Base-by-base conservation (phyloP, 2,329 filamentous ascomycete genomes). In the Xylariomycetidae sp. region DNA sequence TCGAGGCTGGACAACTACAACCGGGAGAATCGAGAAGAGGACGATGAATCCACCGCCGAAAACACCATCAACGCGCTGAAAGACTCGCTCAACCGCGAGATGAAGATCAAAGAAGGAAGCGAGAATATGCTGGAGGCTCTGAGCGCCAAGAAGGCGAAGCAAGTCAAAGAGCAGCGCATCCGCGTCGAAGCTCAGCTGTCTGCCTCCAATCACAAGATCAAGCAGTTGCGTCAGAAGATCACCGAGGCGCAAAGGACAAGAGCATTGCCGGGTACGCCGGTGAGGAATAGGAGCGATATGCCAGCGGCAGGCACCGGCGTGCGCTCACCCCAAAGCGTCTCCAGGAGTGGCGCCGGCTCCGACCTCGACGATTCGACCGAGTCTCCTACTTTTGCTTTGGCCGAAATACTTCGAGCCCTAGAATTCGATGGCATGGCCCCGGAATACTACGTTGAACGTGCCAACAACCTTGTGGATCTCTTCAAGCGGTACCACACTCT, bases 121-220 rank as follows among this genome's bases (percentile, higher is more conserved):
- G 92, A 98, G 67, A 98, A 98, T 57, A 81, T 98, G 76, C 70
- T 98, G 24, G 92, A 98, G 65, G 92, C 92, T 10, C 66, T 98
- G 45, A 87, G 95, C 58, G 76, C 80, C 27, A 98, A 98, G 63
- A 95, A 94, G 59, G 83, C 86, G 28, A 98, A 96, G 63, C 90
- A 96, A 58, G 84, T 85, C 43, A 93, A 89, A 56, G 90, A 90
- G 39, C 85, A 90, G 56, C 76, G 85, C 27, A 68, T 74, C 40
- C 74, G 76, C 48, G 85, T 89, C 18, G 85, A 98, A 64, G 83
- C 85, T 31, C 92, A 98, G 64, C 70, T 98, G 47, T 92, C 81
- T 55, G 82, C 87, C 22, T 93, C 89, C 16, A 96, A 94, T 60
- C 70, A 75, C 53, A 76, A 68, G 54, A 85, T 77, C 54, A 76